Evolutionary conservation across 768 basidiomycete genomes (phyloP), one percentile per base, ranked within the genome.

Genomic region (Tremella mesenterica): DNA sequence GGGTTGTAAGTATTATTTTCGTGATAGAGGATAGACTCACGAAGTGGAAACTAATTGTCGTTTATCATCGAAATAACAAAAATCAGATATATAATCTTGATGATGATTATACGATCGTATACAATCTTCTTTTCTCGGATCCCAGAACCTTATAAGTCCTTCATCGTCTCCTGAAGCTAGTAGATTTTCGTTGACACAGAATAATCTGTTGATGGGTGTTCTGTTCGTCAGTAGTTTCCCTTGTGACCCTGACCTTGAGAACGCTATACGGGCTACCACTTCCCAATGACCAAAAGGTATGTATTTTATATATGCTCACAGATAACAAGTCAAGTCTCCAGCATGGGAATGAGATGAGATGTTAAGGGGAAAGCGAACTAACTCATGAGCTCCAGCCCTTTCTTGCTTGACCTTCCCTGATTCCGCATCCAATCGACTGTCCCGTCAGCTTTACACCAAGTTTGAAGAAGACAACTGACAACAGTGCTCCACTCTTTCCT

Each of bases 61-160:
- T 74, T 86, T 87, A 73, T 86, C 85, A 31, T 80, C 81, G 51
- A 90, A 71, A 82, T 85, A 95, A 33, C 86, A 74, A 73, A 95
- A 90, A 71, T 91, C 90, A 31, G 88, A 86, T 52, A 95, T 90
- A 67, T 89, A 95, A 74, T 95, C 91, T 69, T 85, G 90, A 65
- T 96, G 92, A 46, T 95, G 92, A 27, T 76, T 81, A 67, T 89
- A 90, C 18, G 78, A 76, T 30, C 84, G 79, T 16, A 85, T 75
- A 41, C 79, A 77, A 8, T 83, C 83, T 47, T 76, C 74, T 65
- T 82, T 79, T 53, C 90, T 78, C 20, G 86, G 83, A 70, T 95
- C 91, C 91, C 91, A 95, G 23, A 96, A 78, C 91, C 93, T 93
- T 71, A 96, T 83, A 21, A 90, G 82, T 29, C 92, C 92, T 50